These are phyloP conservation scores for Brettanomyces anomalus DNA, from an alignment of 805 yeast genomes.

Conservation along the genomic window DNA sequence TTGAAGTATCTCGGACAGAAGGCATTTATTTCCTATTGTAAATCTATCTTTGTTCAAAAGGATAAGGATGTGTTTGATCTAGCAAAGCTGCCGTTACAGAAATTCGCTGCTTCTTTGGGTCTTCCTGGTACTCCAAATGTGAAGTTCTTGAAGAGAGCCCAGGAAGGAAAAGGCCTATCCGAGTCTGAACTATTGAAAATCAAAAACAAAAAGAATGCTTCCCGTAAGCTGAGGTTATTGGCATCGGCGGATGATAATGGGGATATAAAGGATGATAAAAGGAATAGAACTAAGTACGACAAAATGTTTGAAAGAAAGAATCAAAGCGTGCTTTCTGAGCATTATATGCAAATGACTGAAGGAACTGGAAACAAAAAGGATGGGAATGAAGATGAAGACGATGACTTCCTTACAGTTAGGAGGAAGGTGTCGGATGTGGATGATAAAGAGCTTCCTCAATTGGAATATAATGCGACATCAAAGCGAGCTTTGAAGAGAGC, in stretches of 20 bases:
- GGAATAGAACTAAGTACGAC: constrained; percentile 81
- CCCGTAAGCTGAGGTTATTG: constrained; percentile 57
- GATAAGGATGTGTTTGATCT: constrained; percentile 81
- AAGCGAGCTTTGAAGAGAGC: constrained; percentile 83
- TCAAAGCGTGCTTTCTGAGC: constrained; percentile 86
- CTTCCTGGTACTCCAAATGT: constrained; percentile 95
- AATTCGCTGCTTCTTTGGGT: constrained; percentile 80
- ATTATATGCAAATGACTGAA: constrained; percentile 67
- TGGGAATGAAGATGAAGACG: constrained; percentile 43
- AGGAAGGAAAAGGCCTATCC: constrained; percentile 30
- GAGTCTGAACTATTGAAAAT: constrained; percentile 32
- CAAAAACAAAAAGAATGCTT: constrained; percentile 72
- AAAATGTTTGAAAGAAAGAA: constrained; percentile 93
- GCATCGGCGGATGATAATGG: constrained; percentile 58
- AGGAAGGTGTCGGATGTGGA: constrained; percentile 64
- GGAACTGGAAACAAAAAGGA: constrained; percentile 24
- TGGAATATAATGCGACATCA: constrained; percentile 54
- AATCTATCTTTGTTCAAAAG: constrained; percentile 76
- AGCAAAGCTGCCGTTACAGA: constrained; percentile 69
- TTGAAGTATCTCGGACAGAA: constrained; percentile 91
- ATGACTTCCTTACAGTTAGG: constrained; percentile 74
- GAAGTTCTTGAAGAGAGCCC: constrained; percentile 45
- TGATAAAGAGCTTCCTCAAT: constrained; percentile 57
- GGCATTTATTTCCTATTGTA: constrained; percentile 86
- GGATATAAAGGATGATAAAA: constrained; percentile 35